Conservation (phyloP, 768 basidiomycete species). For the Lactarius hatsudake region DNA sequence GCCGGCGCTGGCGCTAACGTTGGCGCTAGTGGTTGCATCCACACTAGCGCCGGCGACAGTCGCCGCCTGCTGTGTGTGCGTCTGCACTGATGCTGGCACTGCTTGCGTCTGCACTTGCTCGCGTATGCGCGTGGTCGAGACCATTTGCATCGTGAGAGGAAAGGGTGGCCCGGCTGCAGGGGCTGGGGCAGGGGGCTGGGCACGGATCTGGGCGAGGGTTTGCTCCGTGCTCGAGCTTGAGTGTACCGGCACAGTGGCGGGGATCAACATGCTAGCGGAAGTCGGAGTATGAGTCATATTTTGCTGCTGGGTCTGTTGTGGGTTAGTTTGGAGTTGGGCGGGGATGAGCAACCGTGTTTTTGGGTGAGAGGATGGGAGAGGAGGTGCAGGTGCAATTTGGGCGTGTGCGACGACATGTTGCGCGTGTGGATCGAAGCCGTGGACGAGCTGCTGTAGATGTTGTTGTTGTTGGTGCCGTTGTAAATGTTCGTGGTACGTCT, state of each 20-base stretch:
- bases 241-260: not conserved
- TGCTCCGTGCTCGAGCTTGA: not conserved
- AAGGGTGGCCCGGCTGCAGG: not conserved
- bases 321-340: not conserved
- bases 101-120: conserved; percentile 1
- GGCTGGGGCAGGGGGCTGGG: not conserved
- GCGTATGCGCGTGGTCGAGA: not conserved
- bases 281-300: conserved; percentile 14
- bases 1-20: too few species aligned
- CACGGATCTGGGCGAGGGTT: not conserved
- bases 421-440: conserved; percentile 4
- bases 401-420: conserved; percentile 13
- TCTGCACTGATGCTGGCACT: not conserved
- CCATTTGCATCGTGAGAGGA: not conserved
- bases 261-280: not conserved
- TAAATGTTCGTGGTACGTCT: conserved; percentile 1
- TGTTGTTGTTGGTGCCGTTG: not conserved
- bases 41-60: not conserved
- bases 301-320: not conserved
- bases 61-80: not conserved
- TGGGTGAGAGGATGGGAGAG: not conserved
- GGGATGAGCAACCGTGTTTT: not conserved
- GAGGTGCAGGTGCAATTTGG: conserved; percentile 2
- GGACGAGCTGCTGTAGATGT: not conserved
- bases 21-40: not conserved